Conservation (phyloP, 2,329 filamentous ascomycete species). For the Ascochyta clinopodiicola region DNA sequence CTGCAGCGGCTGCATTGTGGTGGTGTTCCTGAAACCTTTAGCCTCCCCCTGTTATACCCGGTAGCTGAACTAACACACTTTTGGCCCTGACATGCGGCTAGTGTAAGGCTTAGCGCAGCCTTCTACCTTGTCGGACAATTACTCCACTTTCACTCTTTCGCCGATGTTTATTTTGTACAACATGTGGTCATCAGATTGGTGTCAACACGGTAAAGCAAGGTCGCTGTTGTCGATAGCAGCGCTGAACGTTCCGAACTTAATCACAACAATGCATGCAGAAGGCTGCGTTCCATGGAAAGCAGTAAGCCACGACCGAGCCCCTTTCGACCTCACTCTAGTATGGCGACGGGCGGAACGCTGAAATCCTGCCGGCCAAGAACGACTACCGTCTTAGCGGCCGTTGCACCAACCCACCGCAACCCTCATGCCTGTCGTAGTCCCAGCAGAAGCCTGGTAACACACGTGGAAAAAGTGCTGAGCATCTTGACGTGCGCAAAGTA, state of each 20-base stretch:
- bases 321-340: not conserved
- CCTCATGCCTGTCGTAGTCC: not conserved
- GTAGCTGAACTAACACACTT: conserved; percentile 5
- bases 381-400: not conserved
- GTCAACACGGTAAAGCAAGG: too few species aligned
- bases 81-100: conserved; percentile 3
- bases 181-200: not conserved
- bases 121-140: conserved; percentile 11
- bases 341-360: not conserved
- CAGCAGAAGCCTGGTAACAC: not conserved
- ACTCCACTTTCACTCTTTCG: conserved; percentile 20
- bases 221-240: not conserved
- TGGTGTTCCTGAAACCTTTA: conserved; percentile 22
- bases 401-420: not conserved
- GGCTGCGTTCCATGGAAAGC: not conserved
- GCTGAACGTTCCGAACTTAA: not conserved
- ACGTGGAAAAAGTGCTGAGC: not conserved
- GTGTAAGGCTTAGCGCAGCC: conserved; percentile 21
- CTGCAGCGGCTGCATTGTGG: not conserved
- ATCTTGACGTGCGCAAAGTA: not conserved
- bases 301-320: not conserved
- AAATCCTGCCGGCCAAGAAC: conserved; percentile 1
- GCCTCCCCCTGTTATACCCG: conserved; percentile 11
- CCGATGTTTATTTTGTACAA: not conserved
- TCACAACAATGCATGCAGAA: not conserved